Base-by-base conservation (phyloP, 225 moss, liverwort and hornwort species). In the Lunularia cruciata region DNA sequence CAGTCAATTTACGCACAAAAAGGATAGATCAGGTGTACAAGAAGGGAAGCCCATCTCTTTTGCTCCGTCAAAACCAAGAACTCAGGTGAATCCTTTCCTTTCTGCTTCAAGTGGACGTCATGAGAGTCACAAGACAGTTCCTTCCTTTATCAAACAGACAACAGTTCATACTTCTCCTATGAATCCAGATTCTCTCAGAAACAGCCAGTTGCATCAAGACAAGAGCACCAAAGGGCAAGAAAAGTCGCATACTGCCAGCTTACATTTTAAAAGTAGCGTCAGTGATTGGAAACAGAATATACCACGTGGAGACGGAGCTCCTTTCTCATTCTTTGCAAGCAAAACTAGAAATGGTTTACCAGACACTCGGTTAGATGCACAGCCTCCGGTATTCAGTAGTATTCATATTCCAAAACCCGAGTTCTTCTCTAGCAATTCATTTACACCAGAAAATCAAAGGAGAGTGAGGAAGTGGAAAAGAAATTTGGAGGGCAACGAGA, bases 391-490 rank as follows among this genome's bases (percentile, higher is more conserved):
- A 47, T 26, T 4, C 13, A 47, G 16, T 14, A 20, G 35, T 6
- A 35, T 8, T 28, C 19, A n/a, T 34, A 19, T 51, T 19, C 0
- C 19, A 13, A 35, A 48, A 23, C 47, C 5, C 2, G 13, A 8
- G 19, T 10, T 22, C n/a, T n/a, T 15, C n/a, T 34, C 20, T 51
- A 7, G 10, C 19, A 20, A 9, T 10, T 20, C 49, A 2, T 51
- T 18, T 47, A 19, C 22, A 51, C 48, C 33, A 67, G 63, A 27
- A 46, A 31, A 15, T 31, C 2, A 48, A 49, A 34, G 49, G 34
- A 51, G 37, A 23, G 51, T 67, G 6, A 67, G 67, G 23, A 67
- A 52, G 67, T 67, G 67, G 67, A 67, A 67, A 47, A 67, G 67
- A 51, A 67, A 36, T 40, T 34, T 11, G 10, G 67, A 51, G 33